These are phyloP conservation scores for Teratosphaeria pseudoeucalypti DNA, from an alignment of 2,329 filamentous ascomycete genomes.

Conservation along the genomic window DNA sequence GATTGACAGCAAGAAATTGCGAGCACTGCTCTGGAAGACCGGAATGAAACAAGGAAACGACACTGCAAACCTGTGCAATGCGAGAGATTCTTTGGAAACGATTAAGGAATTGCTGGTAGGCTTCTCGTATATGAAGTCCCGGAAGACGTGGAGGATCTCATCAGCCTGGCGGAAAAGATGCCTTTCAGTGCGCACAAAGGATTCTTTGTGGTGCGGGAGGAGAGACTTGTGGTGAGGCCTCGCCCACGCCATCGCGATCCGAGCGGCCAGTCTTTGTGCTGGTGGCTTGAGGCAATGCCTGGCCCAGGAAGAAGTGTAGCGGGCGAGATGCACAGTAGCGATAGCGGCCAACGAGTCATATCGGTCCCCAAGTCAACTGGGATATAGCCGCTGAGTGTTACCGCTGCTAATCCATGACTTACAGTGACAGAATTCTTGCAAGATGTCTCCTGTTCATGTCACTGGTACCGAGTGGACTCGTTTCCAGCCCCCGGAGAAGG, in stretches of 20 bases:
- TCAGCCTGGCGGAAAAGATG: not conserved
- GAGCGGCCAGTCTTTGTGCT: not conserved
- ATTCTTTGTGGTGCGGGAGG: not conserved
- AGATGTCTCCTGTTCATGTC: no score
- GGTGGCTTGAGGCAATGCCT: not conserved
- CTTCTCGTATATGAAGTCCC: not conserved
- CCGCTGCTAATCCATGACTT: no score
- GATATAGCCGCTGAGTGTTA: no score
- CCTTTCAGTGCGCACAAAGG: not conserved
- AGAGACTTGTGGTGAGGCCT: not conserved
- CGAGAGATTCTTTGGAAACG: not conserved
- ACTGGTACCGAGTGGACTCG: no score
- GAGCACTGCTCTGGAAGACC: not conserved
- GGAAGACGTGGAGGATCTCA: not conserved
- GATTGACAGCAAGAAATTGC: not conserved
- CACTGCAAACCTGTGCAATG: not conserved
- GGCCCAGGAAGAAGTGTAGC: not conserved
- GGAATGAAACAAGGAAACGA: not conserved
- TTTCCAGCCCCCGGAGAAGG: no score
- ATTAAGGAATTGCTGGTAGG: not conserved
- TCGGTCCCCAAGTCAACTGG: no score
- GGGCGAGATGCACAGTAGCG: not conserved
- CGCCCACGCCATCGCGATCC: not conserved
- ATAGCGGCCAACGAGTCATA: no score
- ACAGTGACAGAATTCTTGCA: no score